These are phyloP conservation scores for Plasmodium inui DNA, from an alignment of 169 alveolate species.

Conservation along the genomic window DNA sequence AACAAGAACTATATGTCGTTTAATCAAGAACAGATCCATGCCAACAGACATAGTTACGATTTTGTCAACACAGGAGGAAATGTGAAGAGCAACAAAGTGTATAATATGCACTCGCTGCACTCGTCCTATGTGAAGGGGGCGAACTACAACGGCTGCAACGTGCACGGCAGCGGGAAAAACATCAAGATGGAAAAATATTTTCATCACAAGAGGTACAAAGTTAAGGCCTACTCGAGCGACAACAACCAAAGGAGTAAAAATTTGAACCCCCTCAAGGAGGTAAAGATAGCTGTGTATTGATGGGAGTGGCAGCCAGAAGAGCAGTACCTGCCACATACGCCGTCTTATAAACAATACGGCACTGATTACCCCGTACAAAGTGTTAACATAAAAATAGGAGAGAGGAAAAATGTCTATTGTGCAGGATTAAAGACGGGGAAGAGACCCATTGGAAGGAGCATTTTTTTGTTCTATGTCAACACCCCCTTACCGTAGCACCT, in stretches of 20 bases:
- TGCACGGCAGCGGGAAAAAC: neutral
- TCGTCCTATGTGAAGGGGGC: conserved; percentile 9
- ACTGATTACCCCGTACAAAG: too few species aligned
- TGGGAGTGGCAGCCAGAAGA: neutral
- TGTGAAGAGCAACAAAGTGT: conserved; percentile 1
- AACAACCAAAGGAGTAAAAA: conserved; percentile 17
- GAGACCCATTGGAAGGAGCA: too few species aligned
- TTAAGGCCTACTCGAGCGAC: conserved; percentile 17
- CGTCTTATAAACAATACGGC: too few species aligned
- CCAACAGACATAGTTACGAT: conserved; percentile 1
- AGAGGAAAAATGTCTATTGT: neutral
- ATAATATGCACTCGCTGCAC: neutral
- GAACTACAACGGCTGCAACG: conserved; percentile 30
- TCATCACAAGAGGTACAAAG: conserved; percentile 30
- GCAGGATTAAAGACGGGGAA: too few species aligned
- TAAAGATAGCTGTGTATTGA: conserved; percentile 44
- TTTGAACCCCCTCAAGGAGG: conserved; percentile 25
- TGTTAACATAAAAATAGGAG: neutral
- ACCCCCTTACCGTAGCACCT: too few species aligned
- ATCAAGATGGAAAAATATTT: conserved; percentile 37
- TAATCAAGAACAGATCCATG: conserved; percentile 6
- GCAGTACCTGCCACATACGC: too few species aligned
- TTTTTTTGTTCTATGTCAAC: too few species aligned
- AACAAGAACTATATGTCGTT: conserved; percentile 15
- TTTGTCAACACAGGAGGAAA: neutral